Evolutionary conservation across 2,329 filamentous ascomycete genomes (phyloP).

Genomic region (Aspergillus latus): DNA sequence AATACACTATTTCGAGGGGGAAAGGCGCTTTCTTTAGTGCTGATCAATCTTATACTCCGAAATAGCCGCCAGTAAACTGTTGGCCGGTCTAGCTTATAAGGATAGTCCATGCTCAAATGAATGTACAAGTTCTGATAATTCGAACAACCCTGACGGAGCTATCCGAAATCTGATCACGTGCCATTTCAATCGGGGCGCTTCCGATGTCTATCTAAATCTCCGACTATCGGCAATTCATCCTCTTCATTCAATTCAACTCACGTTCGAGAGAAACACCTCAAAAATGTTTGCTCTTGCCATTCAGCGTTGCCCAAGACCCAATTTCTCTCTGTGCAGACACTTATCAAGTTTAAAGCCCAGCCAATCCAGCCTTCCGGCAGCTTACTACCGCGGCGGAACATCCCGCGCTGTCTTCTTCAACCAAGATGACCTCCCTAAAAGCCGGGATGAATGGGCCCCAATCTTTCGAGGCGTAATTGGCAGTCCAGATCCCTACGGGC

Average conservation of each 20-base stretch:
- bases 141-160: neutral
- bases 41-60: no score
- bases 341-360: neutral
- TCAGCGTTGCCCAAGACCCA: neutral
- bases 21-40: no score
- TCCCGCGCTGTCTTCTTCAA: conserved; percentile 65
- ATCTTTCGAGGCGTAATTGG: conserved; percentile 64
- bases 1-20: no score
- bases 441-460: conserved; percentile 49
- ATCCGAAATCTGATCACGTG: neutral
- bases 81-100: no score
- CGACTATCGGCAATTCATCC: neutral
- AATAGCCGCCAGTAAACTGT: no score
- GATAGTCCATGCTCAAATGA: no score
- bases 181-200: neutral
- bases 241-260: neutral
- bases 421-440: conserved; percentile 51
- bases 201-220: neutral
- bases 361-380: conserved; percentile 48
- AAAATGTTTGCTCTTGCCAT: neutral
- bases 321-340: neutral
- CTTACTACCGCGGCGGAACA: conserved; percentile 69
- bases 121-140: no score
- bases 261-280: neutral
- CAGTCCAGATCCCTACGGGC: conserved; percentile 63